Evolutionary conservation across 805 yeast genomes (phyloP).

Genomic region (Metschnikowia vanudenii): DNA sequence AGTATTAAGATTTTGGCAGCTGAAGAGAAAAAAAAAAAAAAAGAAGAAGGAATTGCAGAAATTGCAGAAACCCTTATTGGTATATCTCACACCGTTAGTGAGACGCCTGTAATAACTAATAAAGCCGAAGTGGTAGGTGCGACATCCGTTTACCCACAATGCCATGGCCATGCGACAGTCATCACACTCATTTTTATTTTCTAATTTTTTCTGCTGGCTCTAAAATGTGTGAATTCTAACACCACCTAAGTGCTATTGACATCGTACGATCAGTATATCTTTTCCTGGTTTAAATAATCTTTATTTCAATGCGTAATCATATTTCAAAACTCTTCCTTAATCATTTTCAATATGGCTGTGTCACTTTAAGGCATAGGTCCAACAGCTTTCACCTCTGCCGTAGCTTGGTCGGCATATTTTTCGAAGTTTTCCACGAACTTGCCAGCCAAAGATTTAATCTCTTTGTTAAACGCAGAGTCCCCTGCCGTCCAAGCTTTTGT

Average conservation of each 20-base stretch:
- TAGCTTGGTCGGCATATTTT: conserved; percentile 79
- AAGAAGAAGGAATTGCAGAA: not conserved
- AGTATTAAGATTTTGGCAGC: not conserved
- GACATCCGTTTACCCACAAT: not conserved
- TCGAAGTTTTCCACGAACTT: conserved; percentile 84
- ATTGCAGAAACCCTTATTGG: not conserved
- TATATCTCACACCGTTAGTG: not conserved
- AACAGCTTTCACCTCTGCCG: conserved; percentile 85
- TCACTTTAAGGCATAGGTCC: conserved; percentile 62
- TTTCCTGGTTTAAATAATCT: not conserved
- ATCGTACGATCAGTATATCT: too few species aligned
- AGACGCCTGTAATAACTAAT: not conserved
- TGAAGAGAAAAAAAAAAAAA: not conserved
- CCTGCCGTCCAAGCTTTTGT: conserved; percentile 69
- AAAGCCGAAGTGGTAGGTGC: conserved; percentile 1
- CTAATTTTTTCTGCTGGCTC: too few species aligned
- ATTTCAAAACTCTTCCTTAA: not conserved
- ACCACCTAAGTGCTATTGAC: too few species aligned
- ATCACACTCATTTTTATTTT: too few species aligned
- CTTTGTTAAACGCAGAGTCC: conserved; percentile 37
- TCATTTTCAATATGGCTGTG: not conserved
- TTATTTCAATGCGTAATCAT: not conserved
- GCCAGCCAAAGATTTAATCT: conserved; percentile 60
- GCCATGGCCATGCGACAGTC: too few species aligned
- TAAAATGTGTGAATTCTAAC: too few species aligned